Conservation (phyloP, 192 early-diverging fungal species). For the Coemansia sp. region DNA sequence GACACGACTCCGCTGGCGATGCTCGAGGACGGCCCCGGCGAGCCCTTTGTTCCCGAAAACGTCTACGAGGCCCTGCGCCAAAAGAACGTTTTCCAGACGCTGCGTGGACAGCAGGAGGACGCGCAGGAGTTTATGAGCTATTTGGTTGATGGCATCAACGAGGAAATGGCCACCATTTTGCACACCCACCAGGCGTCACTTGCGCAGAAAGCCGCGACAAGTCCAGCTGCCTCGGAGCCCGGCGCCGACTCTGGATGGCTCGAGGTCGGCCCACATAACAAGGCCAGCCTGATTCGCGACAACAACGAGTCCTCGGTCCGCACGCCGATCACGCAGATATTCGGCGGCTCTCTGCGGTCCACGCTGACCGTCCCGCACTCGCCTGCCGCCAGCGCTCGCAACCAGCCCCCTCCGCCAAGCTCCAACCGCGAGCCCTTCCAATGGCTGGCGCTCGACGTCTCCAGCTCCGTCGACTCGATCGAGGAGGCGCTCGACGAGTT, state of each 20-base stretch:
- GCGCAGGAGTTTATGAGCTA: slow-evolving; percentile 95
- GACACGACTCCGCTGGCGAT: slow-evolving; percentile 40
- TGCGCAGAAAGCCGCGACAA: neutral
- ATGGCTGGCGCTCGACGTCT: slow-evolving; percentile 84
- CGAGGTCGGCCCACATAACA: slow-evolving; percentile 87
- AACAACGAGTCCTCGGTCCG: slow-evolving; percentile 38
- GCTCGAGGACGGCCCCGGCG: slow-evolving; percentile 48
- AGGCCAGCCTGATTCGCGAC: slow-evolving; percentile 52
- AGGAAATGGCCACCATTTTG: slow-evolving; percentile 66
- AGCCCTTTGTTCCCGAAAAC: slow-evolving; percentile 88
- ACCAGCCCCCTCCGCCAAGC: slow-evolving; percentile 62
- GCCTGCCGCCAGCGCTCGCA: neutral
- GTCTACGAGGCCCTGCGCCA: slow-evolving; percentile 86
- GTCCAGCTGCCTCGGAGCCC: neutral
- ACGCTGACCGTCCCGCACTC: slow-evolving; percentile 63
- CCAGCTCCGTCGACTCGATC: slow-evolving; percentile 68
- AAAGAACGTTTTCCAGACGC: slow-evolving; percentile 73
- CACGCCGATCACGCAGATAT: slow-evolving; percentile 83
- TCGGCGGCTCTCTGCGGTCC: slow-evolving; percentile 79
- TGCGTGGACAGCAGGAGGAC: slow-evolving; percentile 93
- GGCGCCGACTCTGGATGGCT: slow-evolving; percentile 67
- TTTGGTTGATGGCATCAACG: slow-evolving; percentile 90
- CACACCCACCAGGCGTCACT: neutral
- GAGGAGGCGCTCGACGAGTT: slow-evolving; percentile 83
- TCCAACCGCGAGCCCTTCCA: slow-evolving; percentile 85